A percentile compares a stretch with the other conserved stretches of the same genome.
These are phyloP conservation scores for Kwoniella sp. DNA, from an alignment of 768 basidiomycete species.

Conservation along the genomic window DNA sequence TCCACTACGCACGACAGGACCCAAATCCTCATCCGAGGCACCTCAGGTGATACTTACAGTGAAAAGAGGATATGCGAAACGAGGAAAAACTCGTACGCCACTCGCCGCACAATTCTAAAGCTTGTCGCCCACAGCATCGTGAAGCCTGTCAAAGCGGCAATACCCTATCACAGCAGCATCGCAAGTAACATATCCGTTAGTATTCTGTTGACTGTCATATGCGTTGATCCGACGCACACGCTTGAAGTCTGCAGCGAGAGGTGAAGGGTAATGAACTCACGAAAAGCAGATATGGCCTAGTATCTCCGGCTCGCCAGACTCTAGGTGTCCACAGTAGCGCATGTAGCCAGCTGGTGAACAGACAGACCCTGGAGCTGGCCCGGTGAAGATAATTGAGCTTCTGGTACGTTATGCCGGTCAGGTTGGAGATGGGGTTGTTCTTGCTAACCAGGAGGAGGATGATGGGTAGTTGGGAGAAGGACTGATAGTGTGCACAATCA, in stretches of 20 bases:
- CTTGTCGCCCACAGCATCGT: constrained; percentile 42
- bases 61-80: constrained; percentile 53
- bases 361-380: constrained; percentile 43
- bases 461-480: constrained; percentile 61
- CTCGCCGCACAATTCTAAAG: constrained; percentile 41
- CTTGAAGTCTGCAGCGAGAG: too few species aligned
- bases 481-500: constrained; percentile 19
- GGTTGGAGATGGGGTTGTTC: constrained; percentile 65
- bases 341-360: constrained; percentile 47
- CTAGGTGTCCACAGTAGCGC: constrained; percentile 29
- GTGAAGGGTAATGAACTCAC: constrained; percentile 16
- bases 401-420: constrained; percentile 65
- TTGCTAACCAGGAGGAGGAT: constrained; percentile 65
- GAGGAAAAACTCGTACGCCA: constrained; percentile 55
- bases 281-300: constrained; percentile 32
- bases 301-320: constrained; percentile 18
- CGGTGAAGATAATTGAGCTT: constrained; percentile 59
- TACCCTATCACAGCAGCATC: constrained; percentile 18
- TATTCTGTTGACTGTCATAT: too few species aligned
- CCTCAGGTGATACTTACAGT: constrained; percentile 18
- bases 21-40: too few species aligned
- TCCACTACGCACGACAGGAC: too few species aligned
- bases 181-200: not conserved
- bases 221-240: too few species aligned
- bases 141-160: constrained; percentile 40